Conservation (phyloP, 371 early-diverging fungal genomes). For the Syncephalastrum sp. region DNA sequence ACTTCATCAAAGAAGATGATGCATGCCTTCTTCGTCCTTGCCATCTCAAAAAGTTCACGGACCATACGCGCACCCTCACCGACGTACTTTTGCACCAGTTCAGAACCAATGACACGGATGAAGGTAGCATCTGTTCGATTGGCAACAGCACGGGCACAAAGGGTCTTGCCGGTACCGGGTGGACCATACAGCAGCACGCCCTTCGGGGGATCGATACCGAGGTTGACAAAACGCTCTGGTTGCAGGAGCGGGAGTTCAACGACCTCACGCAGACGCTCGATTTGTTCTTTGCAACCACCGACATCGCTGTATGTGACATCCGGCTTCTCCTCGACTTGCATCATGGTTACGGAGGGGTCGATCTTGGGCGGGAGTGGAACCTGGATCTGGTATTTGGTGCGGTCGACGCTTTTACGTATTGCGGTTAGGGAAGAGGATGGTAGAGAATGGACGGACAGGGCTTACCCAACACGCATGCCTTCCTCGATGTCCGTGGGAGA, state of each 20-base stretch:
- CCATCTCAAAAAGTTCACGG: constrained; percentile 99
- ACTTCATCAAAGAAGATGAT: constrained; percentile 99
- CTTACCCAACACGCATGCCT: constrained; percentile 98
- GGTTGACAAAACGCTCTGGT: constrained; percentile 98
- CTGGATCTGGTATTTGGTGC: constrained; percentile 98
- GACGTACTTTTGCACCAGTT: constrained; percentile 99
- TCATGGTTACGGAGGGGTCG: constrained; percentile 95
- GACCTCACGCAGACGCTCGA: constrained; percentile 99
- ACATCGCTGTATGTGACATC: constrained; percentile 99
- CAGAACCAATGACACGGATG: constrained; percentile 98
- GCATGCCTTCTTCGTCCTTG: constrained; percentile 73
- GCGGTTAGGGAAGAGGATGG: not conserved
- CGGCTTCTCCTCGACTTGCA: constrained; percentile 99
- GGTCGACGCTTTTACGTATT: constrained; percentile 81
- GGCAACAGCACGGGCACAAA: constrained; percentile 99
- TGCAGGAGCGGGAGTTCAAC: constrained; percentile 99
- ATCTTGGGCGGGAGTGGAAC: constrained; percentile 94
- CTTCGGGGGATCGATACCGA: constrained; percentile 99
- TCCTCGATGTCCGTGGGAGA: constrained; percentile 99
- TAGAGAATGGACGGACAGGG: not conserved
- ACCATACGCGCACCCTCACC: constrained; percentile 99
- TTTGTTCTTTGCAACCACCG: constrained; percentile 99
- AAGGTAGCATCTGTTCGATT: constrained; percentile 99
- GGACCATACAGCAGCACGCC: constrained; percentile 99
- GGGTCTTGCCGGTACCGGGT: constrained; percentile 99